These are phyloP conservation scores for Colletotrichum sp. DNA, from an alignment of 2,329 filamentous ascomycete species.

Conservation along the genomic window DNA sequence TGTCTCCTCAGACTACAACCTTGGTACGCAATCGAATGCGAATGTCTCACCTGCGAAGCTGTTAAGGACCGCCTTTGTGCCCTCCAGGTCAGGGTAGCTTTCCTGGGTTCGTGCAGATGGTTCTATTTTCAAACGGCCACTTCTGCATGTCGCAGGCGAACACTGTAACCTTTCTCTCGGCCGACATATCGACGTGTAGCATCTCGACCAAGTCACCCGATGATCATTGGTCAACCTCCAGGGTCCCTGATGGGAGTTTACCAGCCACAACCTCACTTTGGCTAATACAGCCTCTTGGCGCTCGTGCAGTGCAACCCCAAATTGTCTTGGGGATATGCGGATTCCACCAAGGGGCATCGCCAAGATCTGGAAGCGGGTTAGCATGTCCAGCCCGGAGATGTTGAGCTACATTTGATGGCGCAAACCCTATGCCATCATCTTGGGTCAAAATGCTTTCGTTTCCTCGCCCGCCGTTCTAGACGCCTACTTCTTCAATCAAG, in stretches of 20 bases:
- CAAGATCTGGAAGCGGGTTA: constrained; percentile 13
- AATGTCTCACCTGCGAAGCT: background rate
- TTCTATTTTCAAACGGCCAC: background rate
- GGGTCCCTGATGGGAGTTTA: background rate
- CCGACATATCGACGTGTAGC: background rate
- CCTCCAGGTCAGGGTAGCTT: background rate
- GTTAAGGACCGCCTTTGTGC: background rate
- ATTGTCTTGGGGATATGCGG: constrained; percentile 3
- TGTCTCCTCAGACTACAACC: background rate
- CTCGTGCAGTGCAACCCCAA: constrained; percentile 6
- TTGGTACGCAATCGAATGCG: background rate
- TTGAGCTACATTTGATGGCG: background rate
- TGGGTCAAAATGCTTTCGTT: constrained; percentile 4
- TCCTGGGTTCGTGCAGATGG: background rate
- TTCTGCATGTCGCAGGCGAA: constrained; percentile 2
- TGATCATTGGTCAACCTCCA: background rate
- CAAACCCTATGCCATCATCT: background rate
- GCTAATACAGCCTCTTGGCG: constrained; percentile 1
- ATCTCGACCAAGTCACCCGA: background rate
- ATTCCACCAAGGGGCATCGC: background rate
- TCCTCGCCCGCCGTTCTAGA: background rate
- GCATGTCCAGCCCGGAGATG: background rate
- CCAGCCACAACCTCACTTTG: background rate
- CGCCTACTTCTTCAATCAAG: background rate
- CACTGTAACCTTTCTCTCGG: background rate